A percentile compares a stretch with the other conserved stretches of the same genome.
phyloP scores from a whole-genome alignment of 139 green algal genomes.

The Trebouxia sp. region DNA sequence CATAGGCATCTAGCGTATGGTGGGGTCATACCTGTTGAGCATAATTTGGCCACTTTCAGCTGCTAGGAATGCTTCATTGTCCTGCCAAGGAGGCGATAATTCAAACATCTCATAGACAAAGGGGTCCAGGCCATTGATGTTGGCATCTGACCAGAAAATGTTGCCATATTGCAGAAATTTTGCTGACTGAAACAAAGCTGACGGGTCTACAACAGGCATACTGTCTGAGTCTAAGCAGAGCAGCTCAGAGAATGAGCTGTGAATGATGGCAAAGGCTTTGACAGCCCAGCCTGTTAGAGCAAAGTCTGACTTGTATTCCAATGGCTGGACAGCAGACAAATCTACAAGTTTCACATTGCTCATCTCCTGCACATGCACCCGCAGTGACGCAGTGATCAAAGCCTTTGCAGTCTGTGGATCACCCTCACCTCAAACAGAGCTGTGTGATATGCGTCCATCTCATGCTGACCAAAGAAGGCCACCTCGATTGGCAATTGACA shows the following conservation, averaged over 20 bases:
- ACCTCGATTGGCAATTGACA: neutral
- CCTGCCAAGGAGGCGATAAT: neutral
- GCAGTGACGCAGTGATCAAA: neutral
- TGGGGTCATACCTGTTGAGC: conserved; percentile 1
- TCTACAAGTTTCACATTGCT: neutral
- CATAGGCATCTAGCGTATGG: no score
- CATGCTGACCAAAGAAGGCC: neutral
- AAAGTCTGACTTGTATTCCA: neutral
- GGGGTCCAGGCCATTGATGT: neutral
- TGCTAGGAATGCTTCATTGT: neutral
- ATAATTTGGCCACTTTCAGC: conserved; percentile 12
- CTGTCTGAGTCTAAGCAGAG: conserved; percentile 6
- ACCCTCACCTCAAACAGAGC: neutral
- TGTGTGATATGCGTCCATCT: neutral
- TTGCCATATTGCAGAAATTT: neutral
- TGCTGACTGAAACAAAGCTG: neutral
- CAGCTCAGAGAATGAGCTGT: neutral
- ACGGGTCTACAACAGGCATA: neutral
- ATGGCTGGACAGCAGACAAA: neutral
- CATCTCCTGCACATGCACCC: neutral
- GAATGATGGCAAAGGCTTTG: conserved; percentile 17
- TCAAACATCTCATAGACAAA: conserved; percentile 9
- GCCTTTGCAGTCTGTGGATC: no score
- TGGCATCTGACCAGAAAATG: conserved; percentile 10
- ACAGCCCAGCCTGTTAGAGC: neutral